Evolutionary conservation across 2,329 filamentous ascomycete genomes (phyloP).

Genomic region (Aspergillus calidoustus): DNA sequence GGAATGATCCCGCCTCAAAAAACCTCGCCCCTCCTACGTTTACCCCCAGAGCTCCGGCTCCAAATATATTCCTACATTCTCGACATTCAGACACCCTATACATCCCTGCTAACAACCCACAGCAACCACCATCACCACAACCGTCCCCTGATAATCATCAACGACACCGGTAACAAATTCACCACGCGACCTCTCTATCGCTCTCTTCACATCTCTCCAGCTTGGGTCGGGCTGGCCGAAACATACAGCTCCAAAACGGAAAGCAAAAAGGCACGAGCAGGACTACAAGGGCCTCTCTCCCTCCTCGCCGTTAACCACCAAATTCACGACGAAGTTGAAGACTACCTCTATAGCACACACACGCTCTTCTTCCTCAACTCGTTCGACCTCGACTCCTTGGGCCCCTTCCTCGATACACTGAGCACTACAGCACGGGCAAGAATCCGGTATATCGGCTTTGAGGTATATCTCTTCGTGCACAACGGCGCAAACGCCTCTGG

Average conservation of each 20-base stretch:
- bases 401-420: slow-evolving; percentile 38
- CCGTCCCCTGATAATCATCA: slow-evolving; percentile 38
- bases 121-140: background rate
- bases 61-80: slow-evolving; percentile 42
- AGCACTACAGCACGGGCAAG: slow-evolving; percentile 35
- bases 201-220: slow-evolving; percentile 39
- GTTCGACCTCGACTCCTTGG: slow-evolving; percentile 37
- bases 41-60: slow-evolving; percentile 39
- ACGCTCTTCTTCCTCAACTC: slow-evolving; percentile 43
- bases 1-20: slow-evolving; percentile 2
- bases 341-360: slow-evolving; percentile 39
- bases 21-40: slow-evolving; percentile 29
- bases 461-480: slow-evolving; percentile 44
- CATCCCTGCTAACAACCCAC: slow-evolving; percentile 21
- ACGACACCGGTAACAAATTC: slow-evolving; percentile 38
- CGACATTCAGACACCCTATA: slow-evolving; percentile 36
- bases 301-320: slow-evolving; percentile 39
- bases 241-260: background rate
- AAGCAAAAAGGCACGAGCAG: background rate
- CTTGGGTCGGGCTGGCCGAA: slow-evolving; percentile 38
- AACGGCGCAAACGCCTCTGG: slow-evolving; percentile 23
- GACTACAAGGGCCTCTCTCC: slow-evolving; percentile 29
- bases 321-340: slow-evolving; percentile 42
- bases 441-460: slow-evolving; percentile 42
- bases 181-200: slow-evolving; percentile 37